phyloP scores from a whole-genome alignment of 441 rosid genomes.

The Geranium incanum region DNA sequence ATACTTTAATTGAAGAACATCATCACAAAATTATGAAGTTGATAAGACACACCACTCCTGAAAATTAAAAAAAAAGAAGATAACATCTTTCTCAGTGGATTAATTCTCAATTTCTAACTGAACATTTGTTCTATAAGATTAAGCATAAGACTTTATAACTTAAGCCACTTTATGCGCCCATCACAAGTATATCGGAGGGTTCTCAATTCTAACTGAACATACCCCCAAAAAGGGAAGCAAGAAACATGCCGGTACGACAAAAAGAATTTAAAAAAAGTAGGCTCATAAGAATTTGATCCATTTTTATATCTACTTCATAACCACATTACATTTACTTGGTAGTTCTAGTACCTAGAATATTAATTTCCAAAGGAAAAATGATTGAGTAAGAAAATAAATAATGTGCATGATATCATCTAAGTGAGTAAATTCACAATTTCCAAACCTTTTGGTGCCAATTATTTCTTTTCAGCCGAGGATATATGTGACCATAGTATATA shows the following conservation, averaged over 20 bases:
- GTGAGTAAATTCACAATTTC: slow-evolving; percentile 9
- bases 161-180: too few relatives aligned
- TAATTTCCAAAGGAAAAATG: neutral
- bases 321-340: neutral
- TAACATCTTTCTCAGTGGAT: neutral
- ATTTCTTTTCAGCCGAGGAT: slow-evolving; percentile 36
- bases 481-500: slow-evolving; percentile 58
- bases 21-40: neutral
- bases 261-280: neutral
- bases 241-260: neutral
- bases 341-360: neutral
- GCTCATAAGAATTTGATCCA: neutral
- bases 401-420: neutral
- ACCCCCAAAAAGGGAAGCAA: neutral
- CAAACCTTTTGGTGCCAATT: slow-evolving; percentile 35
- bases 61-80: neutral
- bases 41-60: neutral
- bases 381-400: neutral
- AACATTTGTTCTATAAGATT: neutral
- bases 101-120: neutral
- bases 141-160: too few relatives aligned
- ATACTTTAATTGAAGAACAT: neutral
- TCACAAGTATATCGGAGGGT: too few relatives aligned
- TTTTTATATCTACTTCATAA: neutral
- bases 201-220: too few relatives aligned